Evolutionary conservation across 2,329 filamentous ascomycete genomes (phyloP), one percentile per base, ranked within the genome.

Genomic region (Aureobasidium sp.): DNA sequence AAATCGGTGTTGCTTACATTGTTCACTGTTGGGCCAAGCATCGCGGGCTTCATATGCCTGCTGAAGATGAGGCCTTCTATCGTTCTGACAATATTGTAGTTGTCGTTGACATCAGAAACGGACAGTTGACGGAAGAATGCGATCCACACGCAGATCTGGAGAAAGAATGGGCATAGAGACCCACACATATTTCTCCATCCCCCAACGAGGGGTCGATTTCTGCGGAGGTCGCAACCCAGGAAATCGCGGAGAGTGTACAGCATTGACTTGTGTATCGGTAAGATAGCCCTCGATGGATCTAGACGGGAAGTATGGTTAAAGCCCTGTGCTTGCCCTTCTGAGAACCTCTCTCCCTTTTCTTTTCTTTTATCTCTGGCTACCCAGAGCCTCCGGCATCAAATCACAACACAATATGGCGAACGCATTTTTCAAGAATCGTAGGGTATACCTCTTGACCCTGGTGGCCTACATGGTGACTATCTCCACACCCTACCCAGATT

Each of bases 391-490:
- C 60, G 40, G 27, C 50, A 31, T 40, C 8, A 31, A 6, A 36
- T 15, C 20, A 29, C 20, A 36, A 58, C 42, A 62, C 42, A 68
- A 23, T 31, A 66, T 67, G 54, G 62, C 55, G 42, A 65, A 58
- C 56, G 51, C 51, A 15, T 71, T 78, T 66, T 76, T 81, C 70
- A 78, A 81, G 71, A 81, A 82, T 66, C 78, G 80, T 62, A 76
- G 80, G 60, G 80, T 83, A 38, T 82, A 82, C 69, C 72, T 82
- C 65, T 77, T 83, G 62, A 80, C 80, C 31, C 71, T 73, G 47
- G 80, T 82, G 42, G 80, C 80, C 71, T 82, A 82, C 65, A 73
- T 79, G 68, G 80, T 79, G 67, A 79, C 79, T 18, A 23, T n/a
- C 10, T 16, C 8, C 9, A 43, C 43, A 36, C 5, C 4, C 20